Evolutionary conservation across 2,329 filamentous ascomycete species (phyloP).

Genomic region (Penicillium hesseltinei): DNA sequence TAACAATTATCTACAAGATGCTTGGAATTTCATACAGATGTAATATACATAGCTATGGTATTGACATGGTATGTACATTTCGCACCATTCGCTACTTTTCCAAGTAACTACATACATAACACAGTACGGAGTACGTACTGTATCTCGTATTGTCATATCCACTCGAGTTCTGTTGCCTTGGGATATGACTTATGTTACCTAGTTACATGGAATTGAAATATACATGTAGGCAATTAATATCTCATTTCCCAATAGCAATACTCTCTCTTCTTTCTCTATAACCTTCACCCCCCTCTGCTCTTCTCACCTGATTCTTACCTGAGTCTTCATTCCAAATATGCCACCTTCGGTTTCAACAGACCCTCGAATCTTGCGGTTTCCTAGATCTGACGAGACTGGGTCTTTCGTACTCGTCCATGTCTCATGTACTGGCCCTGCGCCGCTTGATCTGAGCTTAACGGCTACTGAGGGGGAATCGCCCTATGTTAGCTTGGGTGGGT

Average conservation of each 20-base stretch:
- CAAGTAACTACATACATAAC: too few relatives aligned
- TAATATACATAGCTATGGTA: too few relatives aligned
- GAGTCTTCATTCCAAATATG: slow-evolving; percentile 7
- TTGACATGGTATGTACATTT: too few relatives aligned
- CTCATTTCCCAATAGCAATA: background rate
- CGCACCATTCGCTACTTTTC: too few relatives aligned
- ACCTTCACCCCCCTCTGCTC: background rate
- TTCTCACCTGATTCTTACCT: background rate
- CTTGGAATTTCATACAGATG: too few relatives aligned
- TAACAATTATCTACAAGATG: too few relatives aligned
- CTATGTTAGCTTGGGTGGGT: slow-evolving; percentile 49
- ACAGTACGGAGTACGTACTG: too few relatives aligned
- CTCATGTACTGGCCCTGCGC: slow-evolving; percentile 32
- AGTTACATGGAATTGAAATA: too few relatives aligned
- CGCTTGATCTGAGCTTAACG: slow-evolving; percentile 54
- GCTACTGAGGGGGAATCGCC: slow-evolving; percentile 59
- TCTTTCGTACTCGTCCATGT: slow-evolving; percentile 53
- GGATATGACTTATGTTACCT: background rate
- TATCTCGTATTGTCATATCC: background rate
- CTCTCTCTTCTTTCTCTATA: background rate
- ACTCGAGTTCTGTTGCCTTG: background rate
- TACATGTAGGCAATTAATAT: background rate
- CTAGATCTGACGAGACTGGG: slow-evolving; percentile 44
- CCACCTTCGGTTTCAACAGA: slow-evolving; percentile 12
- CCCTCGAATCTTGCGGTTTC: slow-evolving; percentile 48